These are phyloP conservation scores for Rhodomyrtus tomentosa DNA, from an alignment of 345 rosid genomes.

Conservation along the genomic window DNA sequence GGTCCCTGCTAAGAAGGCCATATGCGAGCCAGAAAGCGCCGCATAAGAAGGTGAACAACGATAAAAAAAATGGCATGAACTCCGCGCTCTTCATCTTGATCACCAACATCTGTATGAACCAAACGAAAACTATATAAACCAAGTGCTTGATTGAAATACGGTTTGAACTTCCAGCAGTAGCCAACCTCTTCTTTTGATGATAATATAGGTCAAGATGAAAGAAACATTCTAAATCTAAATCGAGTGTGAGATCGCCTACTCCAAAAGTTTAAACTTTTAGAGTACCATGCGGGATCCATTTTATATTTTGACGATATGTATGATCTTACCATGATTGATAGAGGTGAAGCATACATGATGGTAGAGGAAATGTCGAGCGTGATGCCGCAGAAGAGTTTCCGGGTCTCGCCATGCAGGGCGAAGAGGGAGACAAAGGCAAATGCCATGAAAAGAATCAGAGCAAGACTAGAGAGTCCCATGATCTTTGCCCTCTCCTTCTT, in stretches of 20 bases:
- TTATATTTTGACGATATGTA: not conserved
- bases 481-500: not conserved
- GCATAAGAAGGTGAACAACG: conserved; percentile 21
- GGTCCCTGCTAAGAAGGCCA: conserved; percentile 25
- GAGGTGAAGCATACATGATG: conserved; percentile 31
- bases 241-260: not conserved
- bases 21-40: conserved; percentile 26
- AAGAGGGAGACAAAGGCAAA: conserved; percentile 15
- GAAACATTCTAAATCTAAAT: not conserved
- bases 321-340: conserved; percentile 24
- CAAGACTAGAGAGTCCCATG: not conserved
- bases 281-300: not conserved
- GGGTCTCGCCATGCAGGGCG: conserved; percentile 12
- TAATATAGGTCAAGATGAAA: not conserved
- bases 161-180: not conserved
- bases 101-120: conserved; percentile 15
- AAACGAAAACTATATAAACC: not conserved
- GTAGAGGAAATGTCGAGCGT: conserved; percentile 18
- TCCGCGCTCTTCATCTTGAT: conserved; percentile 33
- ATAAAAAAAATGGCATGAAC: conserved; percentile 30
- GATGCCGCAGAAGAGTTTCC: conserved; percentile 27
- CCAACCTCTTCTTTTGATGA: not conserved
- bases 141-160: not conserved
- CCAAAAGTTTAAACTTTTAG: not conserved
- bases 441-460: not conserved